Evolutionary conservation across 495 filamentous ascomycete genomes (phyloP), one percentile per base, ranked within the genome.

Genomic region (Lineolata rhizophorae): DNA sequence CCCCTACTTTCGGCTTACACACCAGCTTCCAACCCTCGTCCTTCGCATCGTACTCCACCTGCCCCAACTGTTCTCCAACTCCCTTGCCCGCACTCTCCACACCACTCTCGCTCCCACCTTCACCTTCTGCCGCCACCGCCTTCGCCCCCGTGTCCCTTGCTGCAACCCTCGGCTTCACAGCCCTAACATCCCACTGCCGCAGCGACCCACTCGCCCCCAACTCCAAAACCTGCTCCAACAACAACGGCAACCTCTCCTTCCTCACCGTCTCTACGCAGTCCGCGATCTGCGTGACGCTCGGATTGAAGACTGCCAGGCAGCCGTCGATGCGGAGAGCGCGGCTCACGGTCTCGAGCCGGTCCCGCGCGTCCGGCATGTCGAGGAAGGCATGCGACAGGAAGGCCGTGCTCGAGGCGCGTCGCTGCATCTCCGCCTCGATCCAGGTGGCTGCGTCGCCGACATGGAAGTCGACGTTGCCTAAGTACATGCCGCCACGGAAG

Each of bases 221-320:
- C 47, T 84, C 77, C 11, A 82, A 40, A 2, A 71, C 67, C 37
- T 52, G 55, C 27, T 79, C 72, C 32, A 72, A 52, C 3, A 62
- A 48, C 18, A 79, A 54, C 1, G 64, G 63, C 26, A 78, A 37
- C 12, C 41, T 52, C 13, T 62, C 40, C 8, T 53, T 40, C 26
- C 56, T 64, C 20, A 75, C 61, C 10, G 52, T 30, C 31, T 62
- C 52, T 25, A 80, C 49, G 31, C 65, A 69, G 1, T 63, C 55
- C 21, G 56, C 62, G 35, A 84, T 76, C 50, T 84, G 79, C 4
- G 74, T 80, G 35, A 85, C 66, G 38, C 66, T 77, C 2, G 78
- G 78, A 48, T 65, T 68, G 46, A 78, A 85, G 12, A 78, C 65
- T 16, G 68, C 53, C 1, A 85, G 49, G 3, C 61, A 43, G 1